These are phyloP conservation scores for Cladophialophora exuberans DNA, from an alignment of 2,329 filamentous ascomycete species.

Conservation along the genomic window DNA sequence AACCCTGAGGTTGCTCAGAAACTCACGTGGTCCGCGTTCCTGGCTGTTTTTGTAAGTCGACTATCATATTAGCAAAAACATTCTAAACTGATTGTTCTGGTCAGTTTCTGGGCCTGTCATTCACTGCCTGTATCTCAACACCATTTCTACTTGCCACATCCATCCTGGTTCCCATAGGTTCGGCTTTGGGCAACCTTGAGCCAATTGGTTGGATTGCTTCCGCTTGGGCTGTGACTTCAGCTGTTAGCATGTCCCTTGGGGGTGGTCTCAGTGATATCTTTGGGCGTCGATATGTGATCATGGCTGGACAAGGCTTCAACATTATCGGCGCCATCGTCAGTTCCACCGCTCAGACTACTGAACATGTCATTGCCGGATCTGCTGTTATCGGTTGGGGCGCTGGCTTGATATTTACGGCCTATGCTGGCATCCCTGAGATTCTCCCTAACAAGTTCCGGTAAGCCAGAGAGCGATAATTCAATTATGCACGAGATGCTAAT, in stretches of 20 bases:
- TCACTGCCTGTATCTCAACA: constrained; percentile 34
- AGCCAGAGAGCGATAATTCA: no score
- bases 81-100: background rate
- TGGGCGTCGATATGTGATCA: constrained; percentile 41
- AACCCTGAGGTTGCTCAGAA: constrained; percentile 15
- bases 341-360: constrained; percentile 41
- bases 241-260: constrained; percentile 35
- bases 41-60: constrained; percentile 16
- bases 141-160: constrained; percentile 35
- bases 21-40: constrained; percentile 15
- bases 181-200: constrained; percentile 15
- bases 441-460: constrained; percentile 42
- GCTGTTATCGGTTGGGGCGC: constrained; percentile 42
- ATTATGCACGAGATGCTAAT: constrained; percentile 43
- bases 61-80: background rate
- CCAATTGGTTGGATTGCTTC: constrained; percentile 22
- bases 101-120: constrained; percentile 20
- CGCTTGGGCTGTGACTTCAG: constrained; percentile 20
- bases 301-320: constrained; percentile 36
- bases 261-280: constrained; percentile 43
- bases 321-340: constrained; percentile 44
- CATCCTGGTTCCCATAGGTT: constrained; percentile 19
- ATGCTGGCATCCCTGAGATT: constrained; percentile 42
- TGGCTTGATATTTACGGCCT: constrained; percentile 43
- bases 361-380: constrained; percentile 43